phyloP scores from a whole-genome alignment of 805 yeast genomes.

The Starmerella etchellsii region DNA sequence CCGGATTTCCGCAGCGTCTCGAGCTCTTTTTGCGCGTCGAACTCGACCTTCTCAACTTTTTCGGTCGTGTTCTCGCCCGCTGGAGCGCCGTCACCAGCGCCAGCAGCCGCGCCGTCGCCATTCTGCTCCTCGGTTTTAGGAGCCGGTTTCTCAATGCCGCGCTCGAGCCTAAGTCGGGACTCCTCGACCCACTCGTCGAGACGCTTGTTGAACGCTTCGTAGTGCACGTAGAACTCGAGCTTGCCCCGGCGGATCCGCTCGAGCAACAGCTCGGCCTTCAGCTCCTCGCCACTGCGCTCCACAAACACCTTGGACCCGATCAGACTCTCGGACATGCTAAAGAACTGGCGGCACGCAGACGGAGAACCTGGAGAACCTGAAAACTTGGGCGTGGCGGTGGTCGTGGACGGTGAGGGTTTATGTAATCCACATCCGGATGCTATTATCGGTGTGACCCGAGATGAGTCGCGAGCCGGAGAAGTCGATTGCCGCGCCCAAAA shows the following conservation, averaged over 20 bases:
- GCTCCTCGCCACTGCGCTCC: slow-evolving; percentile 61
- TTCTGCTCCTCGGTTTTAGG: slow-evolving; percentile 34
- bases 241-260: slow-evolving; percentile 62
- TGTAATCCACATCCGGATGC: slow-evolving; percentile 44
- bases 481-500: slow-evolving; percentile 63
- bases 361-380: no score
- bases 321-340: slow-evolving; percentile 12
- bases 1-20: slow-evolving; percentile 89
- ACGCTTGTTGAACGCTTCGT: slow-evolving; percentile 87
- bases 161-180: slow-evolving; percentile 56
- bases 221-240: slow-evolving; percentile 80
- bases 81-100: slow-evolving; percentile 23
- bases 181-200: slow-evolving; percentile 86
- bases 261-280: slow-evolving; percentile 78
- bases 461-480: slow-evolving; percentile 64
- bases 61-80: no score
- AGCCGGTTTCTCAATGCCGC: slow-evolving; percentile 60
- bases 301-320: slow-evolving; percentile 76
- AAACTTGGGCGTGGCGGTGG: neutral
- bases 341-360: no score
- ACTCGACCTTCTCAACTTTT: slow-evolving; percentile 75
- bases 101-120: slow-evolving; percentile 20
- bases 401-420: no score
- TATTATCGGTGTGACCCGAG: slow-evolving; percentile 83
- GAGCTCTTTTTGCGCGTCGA: slow-evolving; percentile 81